Conservation (phyloP, 805 yeast genomes). For the Scheffersomyces stipitis region DNA sequence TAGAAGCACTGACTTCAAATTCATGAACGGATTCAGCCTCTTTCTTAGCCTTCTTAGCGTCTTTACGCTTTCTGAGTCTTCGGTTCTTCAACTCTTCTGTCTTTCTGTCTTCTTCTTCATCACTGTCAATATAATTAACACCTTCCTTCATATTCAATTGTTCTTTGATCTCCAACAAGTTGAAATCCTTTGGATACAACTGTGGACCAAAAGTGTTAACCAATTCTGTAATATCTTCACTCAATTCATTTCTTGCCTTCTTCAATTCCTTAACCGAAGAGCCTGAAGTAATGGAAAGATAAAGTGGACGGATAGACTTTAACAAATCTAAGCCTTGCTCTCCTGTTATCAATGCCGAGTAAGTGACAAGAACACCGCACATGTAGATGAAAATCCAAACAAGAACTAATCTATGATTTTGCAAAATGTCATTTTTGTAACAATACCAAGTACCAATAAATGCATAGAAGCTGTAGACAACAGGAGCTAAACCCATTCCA, state of each 20-base stretch:
- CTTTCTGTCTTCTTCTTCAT: conserved; percentile 50
- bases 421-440: conserved; percentile 15
- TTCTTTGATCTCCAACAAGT: conserved; percentile 49
- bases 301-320: conserved; percentile 80
- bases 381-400: conserved; percentile 51
- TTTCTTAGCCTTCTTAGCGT: conserved; percentile 14
- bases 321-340: conserved; percentile 90
- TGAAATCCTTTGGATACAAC: conserved; percentile 79
- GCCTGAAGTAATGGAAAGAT: conserved; percentile 61
- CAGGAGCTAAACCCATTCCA: conserved; percentile 85
- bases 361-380: conserved; percentile 72
- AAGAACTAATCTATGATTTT: conserved; percentile 30
- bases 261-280: conserved; percentile 59
- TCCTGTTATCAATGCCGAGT: conserved; percentile 88
- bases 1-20: conserved; percentile 2
- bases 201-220: conserved; percentile 83
- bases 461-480: conserved; percentile 80
- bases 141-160: conserved; percentile 26
- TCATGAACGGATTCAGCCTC: conserved; percentile 5
- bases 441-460: conserved; percentile 48
- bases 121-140: conserved; percentile 38
- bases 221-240: conserved; percentile 71
- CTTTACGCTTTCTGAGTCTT: conserved; percentile 31
- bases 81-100: conserved; percentile 48
- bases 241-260: conserved; percentile 57